Percentiles rank a stretch among this genome's conserved stretches.
Evolutionary conservation across 441 rosid species (phyloP).

Genomic region (Croton setiger): DNA sequence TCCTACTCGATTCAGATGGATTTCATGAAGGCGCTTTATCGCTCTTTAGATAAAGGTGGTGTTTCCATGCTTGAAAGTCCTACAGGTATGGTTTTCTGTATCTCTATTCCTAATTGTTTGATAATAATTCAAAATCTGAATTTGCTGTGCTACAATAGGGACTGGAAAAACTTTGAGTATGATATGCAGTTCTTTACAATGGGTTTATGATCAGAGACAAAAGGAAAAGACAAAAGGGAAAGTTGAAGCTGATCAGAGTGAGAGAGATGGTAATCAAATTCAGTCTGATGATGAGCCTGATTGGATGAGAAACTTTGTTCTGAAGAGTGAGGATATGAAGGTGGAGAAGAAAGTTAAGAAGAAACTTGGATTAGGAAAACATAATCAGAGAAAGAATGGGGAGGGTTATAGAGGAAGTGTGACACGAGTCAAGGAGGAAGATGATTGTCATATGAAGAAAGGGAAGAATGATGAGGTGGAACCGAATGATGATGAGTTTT

Average conservation of each 20-base stretch:
- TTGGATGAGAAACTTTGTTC: constrained; percentile 52
- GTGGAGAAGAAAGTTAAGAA: constrained; percentile 31
- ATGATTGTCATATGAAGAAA: constrained; percentile 20
- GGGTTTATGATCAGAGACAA: constrained; percentile 69
- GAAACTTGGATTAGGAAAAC: constrained; percentile 30
- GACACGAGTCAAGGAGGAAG: constrained; percentile 27
- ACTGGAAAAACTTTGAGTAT: constrained; percentile 93
- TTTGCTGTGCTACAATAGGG: constrained; percentile 36
- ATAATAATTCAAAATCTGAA: background rate
- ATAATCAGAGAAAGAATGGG: constrained; percentile 30
- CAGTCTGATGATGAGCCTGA: constrained; percentile 70
- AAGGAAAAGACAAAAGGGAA: constrained; percentile 27
- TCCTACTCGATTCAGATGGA: constrained; percentile 78
- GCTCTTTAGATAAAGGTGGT: constrained; percentile 72
- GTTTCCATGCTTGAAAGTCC: constrained; percentile 97
- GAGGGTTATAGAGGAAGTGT: constrained; percentile 18
- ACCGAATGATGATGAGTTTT: constrained; percentile 50
- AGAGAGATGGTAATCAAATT: constrained; percentile 19
- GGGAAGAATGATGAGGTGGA: constrained; percentile 33
- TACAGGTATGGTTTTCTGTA: constrained; percentile 38
- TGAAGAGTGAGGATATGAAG: constrained; percentile 21
- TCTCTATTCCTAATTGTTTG: background rate
- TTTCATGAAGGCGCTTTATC: constrained; percentile 83
- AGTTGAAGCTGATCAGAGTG: constrained; percentile 21
- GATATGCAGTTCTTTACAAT: constrained; percentile 80